These are phyloP conservation scores for Tricholoma terreum DNA, from an alignment of 768 basidiomycete genomes.

Conservation along the genomic window DNA sequence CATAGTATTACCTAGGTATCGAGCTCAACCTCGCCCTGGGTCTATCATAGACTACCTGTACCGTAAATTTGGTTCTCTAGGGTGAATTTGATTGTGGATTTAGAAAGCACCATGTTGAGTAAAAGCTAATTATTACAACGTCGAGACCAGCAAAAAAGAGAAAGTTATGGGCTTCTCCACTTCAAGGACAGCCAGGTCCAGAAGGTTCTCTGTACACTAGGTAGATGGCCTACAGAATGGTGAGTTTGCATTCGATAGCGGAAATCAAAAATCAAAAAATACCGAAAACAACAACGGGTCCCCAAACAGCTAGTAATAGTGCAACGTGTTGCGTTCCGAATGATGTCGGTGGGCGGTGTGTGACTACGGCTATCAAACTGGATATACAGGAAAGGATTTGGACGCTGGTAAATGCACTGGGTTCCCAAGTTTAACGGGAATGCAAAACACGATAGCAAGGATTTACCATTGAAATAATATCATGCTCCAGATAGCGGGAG, in stretches of 20 bases:
- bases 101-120: not conserved
- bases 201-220: constrained; percentile 36
- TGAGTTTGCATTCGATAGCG: not conserved
- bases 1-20: not conserved
- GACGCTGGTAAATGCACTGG: constrained; percentile 41
- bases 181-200: constrained; percentile 29
- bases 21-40: not conserved
- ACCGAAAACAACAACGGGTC: constrained; percentile 56
- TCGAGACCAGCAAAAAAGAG: not conserved
- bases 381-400: constrained; percentile 50
- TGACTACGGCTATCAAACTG: constrained; percentile 49
- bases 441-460: not conserved
- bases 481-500: constrained; percentile 47
- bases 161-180: not conserved
- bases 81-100: not conserved
- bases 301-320: constrained; percentile 57
- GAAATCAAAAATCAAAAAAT: no score
- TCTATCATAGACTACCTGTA: constrained; percentile 3
- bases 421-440: constrained; percentile 6
- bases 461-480: constrained; percentile 56
- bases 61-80: not conserved
- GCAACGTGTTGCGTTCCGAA: constrained; percentile 68
- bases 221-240: constrained; percentile 30
- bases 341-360: constrained; percentile 39
- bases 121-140: not conserved